These are phyloP conservation scores for Lentinula sp. DNA, from an alignment of 768 basidiomycete species.

Conservation along the genomic window DNA sequence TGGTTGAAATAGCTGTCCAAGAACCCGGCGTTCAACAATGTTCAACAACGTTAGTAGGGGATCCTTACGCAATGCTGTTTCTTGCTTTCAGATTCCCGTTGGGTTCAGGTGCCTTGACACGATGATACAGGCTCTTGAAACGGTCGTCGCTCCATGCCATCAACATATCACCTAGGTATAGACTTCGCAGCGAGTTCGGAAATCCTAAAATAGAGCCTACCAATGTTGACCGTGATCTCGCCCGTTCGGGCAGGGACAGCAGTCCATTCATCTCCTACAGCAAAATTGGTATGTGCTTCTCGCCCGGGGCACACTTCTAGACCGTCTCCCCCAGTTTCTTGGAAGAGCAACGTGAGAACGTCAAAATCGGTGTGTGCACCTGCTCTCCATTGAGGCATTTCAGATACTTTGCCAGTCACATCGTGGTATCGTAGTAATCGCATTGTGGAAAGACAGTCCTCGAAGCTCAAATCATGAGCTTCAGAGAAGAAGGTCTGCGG, in stretches of 20 bases:
- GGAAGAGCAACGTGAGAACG: not conserved
- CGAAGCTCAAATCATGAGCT: not conserved
- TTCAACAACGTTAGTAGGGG: not conserved
- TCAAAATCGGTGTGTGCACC: not conserved
- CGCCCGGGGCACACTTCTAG: not conserved
- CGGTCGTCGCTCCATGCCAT: conserved; percentile 6
- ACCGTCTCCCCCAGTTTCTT: not conserved
- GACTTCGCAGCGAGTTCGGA: too few relatives aligned
- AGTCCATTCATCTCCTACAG: not conserved
- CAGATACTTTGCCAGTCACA: not conserved
- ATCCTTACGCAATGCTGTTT: not conserved
- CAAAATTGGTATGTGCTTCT: not conserved
- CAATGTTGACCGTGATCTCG: not conserved
- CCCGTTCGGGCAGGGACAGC: not conserved
- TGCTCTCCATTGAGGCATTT: not conserved
- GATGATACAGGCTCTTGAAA: conserved; percentile 3
- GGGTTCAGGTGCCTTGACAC: not conserved
- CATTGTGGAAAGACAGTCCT: not conserved
- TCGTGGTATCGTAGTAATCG: not conserved
- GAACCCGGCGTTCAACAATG: not conserved
- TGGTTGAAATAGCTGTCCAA: not conserved
- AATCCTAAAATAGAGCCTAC: not conserved
- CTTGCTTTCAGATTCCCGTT: not conserved
- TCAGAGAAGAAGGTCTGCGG: not conserved
- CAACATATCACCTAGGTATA: conserved; percentile 1